phyloP scores from a whole-genome alignment of 371 early-diverging fungal genomes.

The Mucor ambiguus region DNA sequence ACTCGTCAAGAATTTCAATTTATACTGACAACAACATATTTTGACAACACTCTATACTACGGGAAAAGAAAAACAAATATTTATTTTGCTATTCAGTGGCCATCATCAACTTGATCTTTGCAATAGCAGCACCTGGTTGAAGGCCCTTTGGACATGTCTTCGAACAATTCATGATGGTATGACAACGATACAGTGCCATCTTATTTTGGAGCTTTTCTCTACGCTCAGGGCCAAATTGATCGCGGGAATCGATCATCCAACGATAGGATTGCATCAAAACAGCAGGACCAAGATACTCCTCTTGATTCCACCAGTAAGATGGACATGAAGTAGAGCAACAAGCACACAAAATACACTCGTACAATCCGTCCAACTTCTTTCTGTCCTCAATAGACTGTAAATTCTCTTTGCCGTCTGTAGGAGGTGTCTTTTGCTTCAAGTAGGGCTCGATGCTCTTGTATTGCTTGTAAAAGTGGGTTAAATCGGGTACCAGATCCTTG shows the following conservation, averaged over 20 bases:
- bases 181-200: constrained; percentile 96
- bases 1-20: constrained; percentile 8
- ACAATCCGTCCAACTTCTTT: constrained; percentile 95
- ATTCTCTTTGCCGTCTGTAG: constrained; percentile 82
- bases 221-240: constrained; percentile 89
- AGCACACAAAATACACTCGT: constrained; percentile 98
- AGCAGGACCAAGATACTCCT: constrained; percentile 95
- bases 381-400: constrained; percentile 92
- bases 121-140: constrained; percentile 95
- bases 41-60: constrained; percentile 6
- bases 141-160: constrained; percentile 97
- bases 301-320: constrained; percentile 97
- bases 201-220: constrained; percentile 90
- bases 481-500: constrained; percentile 89
- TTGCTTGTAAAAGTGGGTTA: constrained; percentile 96
- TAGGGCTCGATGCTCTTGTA: constrained; percentile 96
- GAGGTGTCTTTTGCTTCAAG: constrained; percentile 83
- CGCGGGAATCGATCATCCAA: constrained; percentile 97
- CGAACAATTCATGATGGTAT: constrained; percentile 99
- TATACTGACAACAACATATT: constrained; percentile 3
- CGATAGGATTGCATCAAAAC: constrained; percentile 97
- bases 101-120: constrained; percentile 94
- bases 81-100: constrained; percentile 67
- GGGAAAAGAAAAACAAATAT: background rate
- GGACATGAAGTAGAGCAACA: constrained; percentile 98